Percentiles rank a stretch among this genome's conserved stretches.
Conservation (phyloP, 192 early-diverging fungal genomes). For the Podila clonocystis region DNA sequence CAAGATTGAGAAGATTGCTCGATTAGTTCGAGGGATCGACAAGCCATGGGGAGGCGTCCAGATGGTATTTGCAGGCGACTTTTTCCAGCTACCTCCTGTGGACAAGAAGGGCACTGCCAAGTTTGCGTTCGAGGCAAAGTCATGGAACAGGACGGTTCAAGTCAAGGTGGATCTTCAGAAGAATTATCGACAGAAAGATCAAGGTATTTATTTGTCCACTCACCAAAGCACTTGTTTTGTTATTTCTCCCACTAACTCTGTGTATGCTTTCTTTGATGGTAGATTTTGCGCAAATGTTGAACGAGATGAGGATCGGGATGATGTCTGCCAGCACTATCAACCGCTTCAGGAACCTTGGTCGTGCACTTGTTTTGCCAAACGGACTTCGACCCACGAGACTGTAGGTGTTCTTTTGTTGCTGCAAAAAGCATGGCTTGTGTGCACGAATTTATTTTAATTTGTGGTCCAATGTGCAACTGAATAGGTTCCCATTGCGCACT, state of each 20-base stretch:
- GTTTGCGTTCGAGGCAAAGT: conserved; percentile 71
- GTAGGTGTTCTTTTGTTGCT: conserved; percentile 49
- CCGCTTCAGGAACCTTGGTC: conserved; percentile 54
- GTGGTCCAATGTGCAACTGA: background rate
- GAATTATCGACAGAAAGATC: conserved; percentile 87
- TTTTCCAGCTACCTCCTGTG: conserved; percentile 86
- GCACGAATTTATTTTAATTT: too few relatives aligned
- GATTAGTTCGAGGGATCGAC: conserved; percentile 33
- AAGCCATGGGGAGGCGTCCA: conserved; percentile 83
- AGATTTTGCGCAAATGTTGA: conserved; percentile 81
- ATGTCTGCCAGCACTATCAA: conserved; percentile 63
- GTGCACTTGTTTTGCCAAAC: conserved; percentile 47
- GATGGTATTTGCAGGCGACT: conserved; percentile 73
- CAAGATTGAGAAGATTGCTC: conserved; percentile 72
- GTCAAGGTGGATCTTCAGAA: conserved; percentile 71
- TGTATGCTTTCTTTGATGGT: background rate
- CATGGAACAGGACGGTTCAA: conserved; percentile 63
- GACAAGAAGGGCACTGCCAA: conserved; percentile 41
- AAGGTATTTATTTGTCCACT: conserved; percentile 24
- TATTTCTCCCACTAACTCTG: background rate
- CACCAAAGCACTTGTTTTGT: background rate
- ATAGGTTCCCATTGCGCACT: conserved; percentile 27
- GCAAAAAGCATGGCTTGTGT: background rate
- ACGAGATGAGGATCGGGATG: conserved; percentile 83
- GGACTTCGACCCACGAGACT: conserved; percentile 75